Evolutionary conservation across 1,284 basidiomycete genomes (phyloP), one percentile per base, ranked within the genome.

Genomic region (Ganoderma boninense): DNA sequence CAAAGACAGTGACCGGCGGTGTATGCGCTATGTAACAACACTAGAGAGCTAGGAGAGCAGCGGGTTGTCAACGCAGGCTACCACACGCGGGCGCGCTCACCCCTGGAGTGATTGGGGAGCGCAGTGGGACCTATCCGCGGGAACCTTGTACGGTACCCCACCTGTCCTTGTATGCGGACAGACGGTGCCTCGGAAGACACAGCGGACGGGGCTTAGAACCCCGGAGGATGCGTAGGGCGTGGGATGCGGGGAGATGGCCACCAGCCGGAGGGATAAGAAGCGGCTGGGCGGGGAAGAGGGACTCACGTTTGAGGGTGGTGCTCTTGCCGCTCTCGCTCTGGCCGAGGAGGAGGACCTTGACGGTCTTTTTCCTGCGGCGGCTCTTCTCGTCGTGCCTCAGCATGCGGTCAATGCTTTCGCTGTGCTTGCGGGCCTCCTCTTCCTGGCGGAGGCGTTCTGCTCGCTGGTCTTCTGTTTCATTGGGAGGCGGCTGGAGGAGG

Each of bases 291-390:
- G 46, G 61, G 23, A 44, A 43, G 65, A 40, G 52, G 59, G 23
- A 92, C 93, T 88, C 83, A 94, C 92, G 92, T 83, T 94, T 94
- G 74, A 94, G 84, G 6, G 92, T 94, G 16, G 92, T 94, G 77
- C 90, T 93, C 84, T 94, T 95, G 49, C 92, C 91, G 75, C 90
- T 92, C 84, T 94, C 93, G 74, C 91, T 93, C 84, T 95, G 93
- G 69, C 93, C 93, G 43, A 95, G 87, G 67, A 95, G 84, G 65
- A 95, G 84, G 62, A 95, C 87, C 78, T 91, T 92, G 79, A 95
- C 87, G 75, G 90, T 88, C 74, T 87, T 89, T 66, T 82, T 81
- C 79, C 86, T 89, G 82, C 87, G 89, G 75, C 82, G 83, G 73
- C 89, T 88, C 69, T 84, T 86, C 69, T 85, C 84, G 75, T 93